Percentiles rank a stretch among this genome's conserved stretches.
phyloP scores from a whole-genome alignment of 805 yeast species.

The Wickerhamomyces mucosus region DNA sequence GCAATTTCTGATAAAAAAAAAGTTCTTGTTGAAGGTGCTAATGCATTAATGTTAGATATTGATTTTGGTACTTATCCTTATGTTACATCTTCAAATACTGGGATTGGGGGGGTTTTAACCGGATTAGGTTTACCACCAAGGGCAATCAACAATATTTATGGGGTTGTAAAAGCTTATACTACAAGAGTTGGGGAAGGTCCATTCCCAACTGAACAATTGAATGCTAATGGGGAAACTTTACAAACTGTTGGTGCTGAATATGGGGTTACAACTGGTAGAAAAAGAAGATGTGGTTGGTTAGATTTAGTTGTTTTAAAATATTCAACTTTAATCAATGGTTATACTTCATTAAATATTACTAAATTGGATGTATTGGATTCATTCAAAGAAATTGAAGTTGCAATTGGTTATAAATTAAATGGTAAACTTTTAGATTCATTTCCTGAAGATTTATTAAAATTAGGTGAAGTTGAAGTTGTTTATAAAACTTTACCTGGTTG shows the following conservation, averaged over 20 bases:
- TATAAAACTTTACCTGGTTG: constrained; percentile 93
- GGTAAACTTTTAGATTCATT: constrained; percentile 70
- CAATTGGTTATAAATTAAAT: constrained; percentile 68
- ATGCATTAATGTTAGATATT: constrained; percentile 93
- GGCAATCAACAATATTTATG: constrained; percentile 70
- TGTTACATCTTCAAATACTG: constrained; percentile 92
- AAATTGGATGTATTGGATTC: constrained; percentile 92
- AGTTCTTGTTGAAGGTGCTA: constrained; percentile 94
- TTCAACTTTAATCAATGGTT: constrained; percentile 87
- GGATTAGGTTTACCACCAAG: constrained; percentile 96
- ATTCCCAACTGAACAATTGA: constrained; percentile 95
- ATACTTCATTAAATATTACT: constrained; percentile 89
- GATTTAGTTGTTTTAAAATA: constrained; percentile 91
- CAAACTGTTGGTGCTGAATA: constrained; percentile 91
- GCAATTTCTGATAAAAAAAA: constrained; percentile 74
- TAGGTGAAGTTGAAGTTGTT: constrained; percentile 87
- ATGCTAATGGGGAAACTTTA: constrained; percentile 74
- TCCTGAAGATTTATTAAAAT: constrained; percentile 83
- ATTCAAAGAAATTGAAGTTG: constrained; percentile 82
- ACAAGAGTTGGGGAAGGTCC: constrained; percentile 99
- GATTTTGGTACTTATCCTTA: constrained; percentile 98
- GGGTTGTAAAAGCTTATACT: constrained; percentile 97
- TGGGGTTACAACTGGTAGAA: constrained; percentile 98
- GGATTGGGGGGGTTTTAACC: constrained; percentile 96
- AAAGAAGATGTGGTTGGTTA: constrained; percentile 99